Conservation (phyloP, 768 basidiomycete genomes). For the Trametes villosa region DNA sequence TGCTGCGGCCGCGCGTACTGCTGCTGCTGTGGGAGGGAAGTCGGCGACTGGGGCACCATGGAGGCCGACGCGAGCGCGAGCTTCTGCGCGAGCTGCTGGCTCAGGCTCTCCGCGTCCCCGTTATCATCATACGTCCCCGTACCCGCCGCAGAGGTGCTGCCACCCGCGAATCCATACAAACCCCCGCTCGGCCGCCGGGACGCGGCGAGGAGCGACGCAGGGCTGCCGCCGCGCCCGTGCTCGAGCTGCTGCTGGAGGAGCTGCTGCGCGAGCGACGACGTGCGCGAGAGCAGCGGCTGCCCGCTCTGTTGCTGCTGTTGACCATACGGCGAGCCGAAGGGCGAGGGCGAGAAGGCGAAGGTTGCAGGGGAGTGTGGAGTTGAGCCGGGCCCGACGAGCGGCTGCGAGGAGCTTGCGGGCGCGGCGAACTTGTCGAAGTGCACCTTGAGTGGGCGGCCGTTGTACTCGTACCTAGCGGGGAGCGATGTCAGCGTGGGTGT, state of each 20-base stretch:
- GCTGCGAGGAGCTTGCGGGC: conserved; percentile 31
- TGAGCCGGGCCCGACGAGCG: conserved; percentile 22
- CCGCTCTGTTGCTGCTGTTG: not conserved
- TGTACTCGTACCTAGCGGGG: conserved; percentile 75
- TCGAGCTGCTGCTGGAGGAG: conserved; percentile 21
- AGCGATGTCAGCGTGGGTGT: conserved; percentile 1
- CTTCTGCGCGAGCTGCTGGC: conserved; percentile 12
- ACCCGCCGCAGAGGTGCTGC: not conserved
- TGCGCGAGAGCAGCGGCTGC: conserved; percentile 12
- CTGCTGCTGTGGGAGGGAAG: not conserved
- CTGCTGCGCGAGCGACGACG: conserved; percentile 27
- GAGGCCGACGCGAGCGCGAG: conserved; percentile 15
- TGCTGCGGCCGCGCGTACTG: not conserved
- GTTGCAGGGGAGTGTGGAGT: conserved; percentile 20
- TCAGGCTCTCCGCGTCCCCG: not conserved
- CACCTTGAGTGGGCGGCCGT: conserved; percentile 86
- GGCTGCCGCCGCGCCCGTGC: conserved; percentile 7
- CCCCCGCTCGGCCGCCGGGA: conserved; percentile 12
- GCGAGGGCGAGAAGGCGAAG: conserved; percentile 17
- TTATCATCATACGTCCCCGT: conserved; percentile 1
- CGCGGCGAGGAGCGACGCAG: conserved; percentile 1
- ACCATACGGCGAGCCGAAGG: not conserved
- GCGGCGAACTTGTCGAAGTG: conserved; percentile 84
- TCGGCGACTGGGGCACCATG: conserved; percentile 9
- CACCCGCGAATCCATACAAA: not conserved